Base-by-base conservation (phyloP, 2,329 filamentous ascomycete species). In the Thelonectria olida region DNA sequence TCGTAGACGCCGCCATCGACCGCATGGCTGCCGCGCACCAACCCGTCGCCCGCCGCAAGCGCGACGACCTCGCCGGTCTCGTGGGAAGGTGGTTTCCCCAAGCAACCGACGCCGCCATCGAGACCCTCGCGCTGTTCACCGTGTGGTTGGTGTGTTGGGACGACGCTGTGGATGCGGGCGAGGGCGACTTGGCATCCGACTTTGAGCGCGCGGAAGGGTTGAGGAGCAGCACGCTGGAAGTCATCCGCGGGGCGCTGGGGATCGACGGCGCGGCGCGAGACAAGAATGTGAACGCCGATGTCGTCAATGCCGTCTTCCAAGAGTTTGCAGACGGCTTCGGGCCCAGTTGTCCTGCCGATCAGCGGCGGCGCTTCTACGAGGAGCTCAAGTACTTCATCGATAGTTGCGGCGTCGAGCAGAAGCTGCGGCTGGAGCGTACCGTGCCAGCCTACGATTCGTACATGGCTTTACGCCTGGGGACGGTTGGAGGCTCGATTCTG, bases 21-120 rank as follows among this genome's bases (percentile, higher is more conserved):
- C 62, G 75, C 34, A 67, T 81, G 50, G 78, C 77, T 56, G 68
- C 73, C 5, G 73, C 75, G 58, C 73, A 81, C 7, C 64, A 69
- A 36, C 42, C 50, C 2, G 28, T 68, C 12, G 51, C 66, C 17
- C 56, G 55, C 23, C 67, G 67, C 59, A 77, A 78, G 62, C 70
- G 72, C 34, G 73, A 77, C 20, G 77, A 80, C 38, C 74, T 74
- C n/a, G 63, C 69, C 5, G 25, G 64, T 1, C 27, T 72, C 6
- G 47, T 62, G 1, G 58, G 61, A 5, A 49, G 70, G 25, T 68
- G 63, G 58, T 76, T 66, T 31, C 71, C 74, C 2, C 48, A 64
- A 9, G 69, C 72, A 2, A 23, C 39, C 4, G 62, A 54, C 47
- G 31, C 45, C 1, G 57, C 54, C n/a, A 44, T 74, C 3, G 58